phyloP scores from a whole-genome alignment of 495 filamentous ascomycete genomes.

The Talaromyces borbonicus region DNA sequence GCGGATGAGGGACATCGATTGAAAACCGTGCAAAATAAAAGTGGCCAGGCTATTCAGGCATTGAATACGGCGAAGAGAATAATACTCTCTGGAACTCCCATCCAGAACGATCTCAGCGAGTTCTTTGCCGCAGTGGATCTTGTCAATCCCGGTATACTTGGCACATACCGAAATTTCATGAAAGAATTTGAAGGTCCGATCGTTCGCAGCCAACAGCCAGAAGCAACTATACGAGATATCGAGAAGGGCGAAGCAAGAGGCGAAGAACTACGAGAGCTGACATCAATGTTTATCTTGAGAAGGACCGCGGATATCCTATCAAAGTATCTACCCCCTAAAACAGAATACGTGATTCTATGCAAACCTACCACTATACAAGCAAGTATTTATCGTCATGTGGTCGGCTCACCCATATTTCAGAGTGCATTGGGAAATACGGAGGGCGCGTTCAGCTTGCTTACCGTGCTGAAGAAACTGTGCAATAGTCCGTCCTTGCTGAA shows the following conservation, averaged over 20 bases:
- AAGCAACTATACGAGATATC: constrained; percentile 52
- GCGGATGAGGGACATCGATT: constrained; percentile 75
- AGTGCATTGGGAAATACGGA: constrained; percentile 56
- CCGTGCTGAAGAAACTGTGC: constrained; percentile 72
- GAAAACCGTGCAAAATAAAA: constrained; percentile 76
- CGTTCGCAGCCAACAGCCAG: constrained; percentile 61
- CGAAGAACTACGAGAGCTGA: constrained; percentile 58
- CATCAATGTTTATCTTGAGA: constrained; percentile 65
- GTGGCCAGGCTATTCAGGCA: constrained; percentile 62
- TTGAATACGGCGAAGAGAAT: constrained; percentile 58
- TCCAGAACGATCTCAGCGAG: constrained; percentile 73
- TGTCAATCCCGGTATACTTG: constrained; percentile 66
- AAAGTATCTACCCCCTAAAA: constrained; percentile 67
- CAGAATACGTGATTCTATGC: constrained; percentile 70
- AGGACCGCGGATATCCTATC: constrained; percentile 66
- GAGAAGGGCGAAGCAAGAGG: constrained; percentile 64
- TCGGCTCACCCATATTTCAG: constrained; percentile 60
- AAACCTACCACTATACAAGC: constrained; percentile 59
- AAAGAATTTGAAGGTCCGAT: constrained; percentile 67
- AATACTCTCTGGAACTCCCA: constrained; percentile 67
- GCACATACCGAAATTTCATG: constrained; percentile 58
- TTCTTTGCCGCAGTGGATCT: constrained; percentile 75
- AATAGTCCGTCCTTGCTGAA: constrained; percentile 64
- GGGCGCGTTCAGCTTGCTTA: constrained; percentile 65
- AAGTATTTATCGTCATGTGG: constrained; percentile 57